Evolutionary conservation across 768 basidiomycete genomes (phyloP).

Genomic region (Sporobolomyces phaffii): DNA sequence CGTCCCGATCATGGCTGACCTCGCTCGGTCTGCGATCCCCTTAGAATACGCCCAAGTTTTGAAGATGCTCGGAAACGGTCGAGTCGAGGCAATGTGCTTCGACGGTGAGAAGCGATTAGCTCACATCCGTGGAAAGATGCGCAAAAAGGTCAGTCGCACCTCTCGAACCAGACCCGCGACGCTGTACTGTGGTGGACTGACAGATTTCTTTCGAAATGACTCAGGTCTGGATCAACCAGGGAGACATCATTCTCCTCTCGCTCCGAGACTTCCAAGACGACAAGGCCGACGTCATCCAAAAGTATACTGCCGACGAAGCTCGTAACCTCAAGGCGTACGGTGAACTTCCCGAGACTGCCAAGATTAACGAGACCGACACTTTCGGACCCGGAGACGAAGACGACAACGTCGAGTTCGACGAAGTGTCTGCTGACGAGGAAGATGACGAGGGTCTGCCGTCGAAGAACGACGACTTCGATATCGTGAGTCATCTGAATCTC

Average conservation of each 20-base stretch:
- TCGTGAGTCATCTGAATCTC: not conserved
- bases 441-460: constrained; percentile 11
- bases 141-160: constrained; percentile 76
- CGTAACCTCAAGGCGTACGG: constrained; percentile 83
- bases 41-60: constrained; percentile 91
- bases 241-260: constrained; percentile 89
- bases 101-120: constrained; percentile 97
- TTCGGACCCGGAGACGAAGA: constrained; percentile 43
- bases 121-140: constrained; percentile 97
- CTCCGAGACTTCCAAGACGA: constrained; percentile 98
- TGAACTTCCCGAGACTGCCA: constrained; percentile 79
- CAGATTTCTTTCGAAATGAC: not conserved
- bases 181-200: not conserved
- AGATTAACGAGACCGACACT: constrained; percentile 52
- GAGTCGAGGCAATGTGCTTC: constrained; percentile 91
- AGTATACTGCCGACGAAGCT: constrained; percentile 88
- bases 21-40: not conserved
- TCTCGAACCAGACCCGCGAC: not conserved
- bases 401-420: constrained; percentile 47
- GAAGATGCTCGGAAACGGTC: constrained; percentile 98
- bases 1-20: too few relatives aligned
- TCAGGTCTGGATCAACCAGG: constrained; percentile 98
- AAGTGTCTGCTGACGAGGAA: constrained; percentile 46
- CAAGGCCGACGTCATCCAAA: constrained; percentile 98
- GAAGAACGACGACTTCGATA: constrained; percentile 28